Evolutionary conservation across 805 yeast genomes (phyloP).

Genomic region (Jamesozyma piceae): DNA sequence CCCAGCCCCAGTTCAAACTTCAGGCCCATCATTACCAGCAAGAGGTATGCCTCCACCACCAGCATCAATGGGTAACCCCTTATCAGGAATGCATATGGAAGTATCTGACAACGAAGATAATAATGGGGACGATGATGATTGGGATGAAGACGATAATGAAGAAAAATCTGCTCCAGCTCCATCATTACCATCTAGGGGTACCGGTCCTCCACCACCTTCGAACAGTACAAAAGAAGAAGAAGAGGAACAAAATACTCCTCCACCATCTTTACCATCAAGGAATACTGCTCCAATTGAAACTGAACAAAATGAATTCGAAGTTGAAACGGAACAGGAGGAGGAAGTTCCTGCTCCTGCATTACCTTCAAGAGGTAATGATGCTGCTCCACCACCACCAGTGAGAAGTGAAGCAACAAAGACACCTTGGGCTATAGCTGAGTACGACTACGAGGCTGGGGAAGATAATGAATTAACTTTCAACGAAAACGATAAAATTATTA

Average conservation of each 20-base stretch:
- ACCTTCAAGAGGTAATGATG: conserved; percentile 18
- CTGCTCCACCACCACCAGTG: conserved; percentile 21
- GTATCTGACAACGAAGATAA: too few species aligned
- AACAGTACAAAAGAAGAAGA: conserved; percentile 1
- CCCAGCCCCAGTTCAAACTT: not conserved
- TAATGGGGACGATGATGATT: too few species aligned
- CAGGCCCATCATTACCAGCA: conserved; percentile 6
- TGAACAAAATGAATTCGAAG: conserved; percentile 11
- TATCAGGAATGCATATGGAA: too few species aligned
- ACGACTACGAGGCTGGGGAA: conserved; percentile 86
- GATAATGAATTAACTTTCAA: conserved; percentile 80
- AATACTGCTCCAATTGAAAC: conserved; percentile 8
- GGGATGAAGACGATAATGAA: conserved; percentile 1
- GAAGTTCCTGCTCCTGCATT: conserved; percentile 23
- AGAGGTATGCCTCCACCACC: conserved; percentile 6
- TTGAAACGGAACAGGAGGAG: conserved; percentile 14
- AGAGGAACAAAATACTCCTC: conserved; percentile 7
- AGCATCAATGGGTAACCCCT: too few species aligned
- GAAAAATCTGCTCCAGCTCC: conserved; percentile 9
- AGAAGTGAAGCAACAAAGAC: conserved; percentile 6
- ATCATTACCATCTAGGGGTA: conserved; percentile 10
- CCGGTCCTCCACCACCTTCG: conserved; percentile 3
- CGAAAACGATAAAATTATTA: conserved; percentile 73
- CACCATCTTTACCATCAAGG: too few species aligned
- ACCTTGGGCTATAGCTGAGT: conserved; percentile 64